These are phyloP conservation scores for Collybiopsis confluens DNA, from an alignment of 768 basidiomycete species.

Conservation along the genomic window DNA sequence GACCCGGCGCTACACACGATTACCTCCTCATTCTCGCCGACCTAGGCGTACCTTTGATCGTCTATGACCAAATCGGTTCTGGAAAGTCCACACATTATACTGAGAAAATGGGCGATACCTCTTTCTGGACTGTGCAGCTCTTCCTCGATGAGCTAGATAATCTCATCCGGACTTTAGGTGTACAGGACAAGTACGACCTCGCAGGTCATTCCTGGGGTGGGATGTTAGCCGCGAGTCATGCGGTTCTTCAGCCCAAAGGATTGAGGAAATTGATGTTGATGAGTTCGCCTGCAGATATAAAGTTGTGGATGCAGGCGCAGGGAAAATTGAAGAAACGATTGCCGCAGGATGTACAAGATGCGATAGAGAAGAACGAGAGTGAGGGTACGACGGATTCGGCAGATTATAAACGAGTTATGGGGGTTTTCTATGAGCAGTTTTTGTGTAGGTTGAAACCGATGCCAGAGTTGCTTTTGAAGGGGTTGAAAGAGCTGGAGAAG, in stretches of 20 bases:
- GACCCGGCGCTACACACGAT: slow-evolving; percentile 33
- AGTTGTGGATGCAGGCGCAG: slow-evolving; percentile 21
- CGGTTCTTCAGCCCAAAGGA: slow-evolving; percentile 23
- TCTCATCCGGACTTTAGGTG: slow-evolving; percentile 31
- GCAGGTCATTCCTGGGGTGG: slow-evolving; percentile 45
- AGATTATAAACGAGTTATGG: slow-evolving; percentile 26
- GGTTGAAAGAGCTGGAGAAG: slow-evolving; percentile 19
- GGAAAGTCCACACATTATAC: slow-evolving; percentile 39
- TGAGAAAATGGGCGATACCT: slow-evolving; percentile 31
- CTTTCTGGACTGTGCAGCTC: slow-evolving; percentile 36
- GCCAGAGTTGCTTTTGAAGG: slow-evolving; percentile 21
- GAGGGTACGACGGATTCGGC: slow-evolving; percentile 22
- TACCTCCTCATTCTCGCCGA: slow-evolving; percentile 32
- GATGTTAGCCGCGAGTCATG: slow-evolving; percentile 32
- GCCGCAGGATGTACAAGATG: slow-evolving; percentile 27
- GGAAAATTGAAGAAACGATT: slow-evolving; percentile 21
- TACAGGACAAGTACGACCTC: slow-evolving; percentile 30
- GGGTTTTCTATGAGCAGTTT: slow-evolving; percentile 22
- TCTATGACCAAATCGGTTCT: slow-evolving; percentile 43
- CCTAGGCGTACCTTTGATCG: slow-evolving; percentile 34
- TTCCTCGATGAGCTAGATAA: slow-evolving; percentile 37
- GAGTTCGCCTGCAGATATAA: slow-evolving; percentile 22
- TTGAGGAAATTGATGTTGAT: slow-evolving; percentile 27
- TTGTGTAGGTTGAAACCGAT: slow-evolving; percentile 22
- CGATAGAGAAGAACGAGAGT: slow-evolving; percentile 24